Evolutionary conservation across 2,329 filamentous ascomycete genomes (phyloP), one percentile per base, ranked within the genome.

Genomic region (Exophiala spinifera): DNA sequence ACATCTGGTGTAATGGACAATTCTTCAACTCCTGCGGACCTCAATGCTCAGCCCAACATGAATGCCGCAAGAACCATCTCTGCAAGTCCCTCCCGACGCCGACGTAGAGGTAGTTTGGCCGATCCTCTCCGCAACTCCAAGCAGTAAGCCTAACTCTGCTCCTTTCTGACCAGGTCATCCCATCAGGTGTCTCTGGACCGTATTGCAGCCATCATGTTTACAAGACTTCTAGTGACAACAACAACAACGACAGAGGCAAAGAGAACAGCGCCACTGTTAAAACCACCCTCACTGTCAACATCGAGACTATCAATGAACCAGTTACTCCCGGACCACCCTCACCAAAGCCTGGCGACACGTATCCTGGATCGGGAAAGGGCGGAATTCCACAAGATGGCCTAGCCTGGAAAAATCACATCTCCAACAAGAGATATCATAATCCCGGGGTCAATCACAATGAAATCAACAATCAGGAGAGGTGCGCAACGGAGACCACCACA

Each of bases 391-490:
- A 28, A 8, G 50, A 53, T 19, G 53, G 50, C 17, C 25, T 25
- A 11, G 46, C 20, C 15, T 54, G 53, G 53, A 54, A 23, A 43
- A 4, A 56, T 33, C 47, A 54, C 40, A 45, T 53, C 7, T 50
- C 25, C 33, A 43, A 53, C 37, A 39, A 36, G 36, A 34, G 21
- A 11, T 46, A 52, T 25, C 46, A 50, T 7, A 23, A 31, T 28
- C 31, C 25, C 17, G 33, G 10, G 7, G 50, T 51, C 17, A 37
- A 56, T 28, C 53, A 55, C 23, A 25, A 28, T n/a, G 39, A 19
- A 5, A 48, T 50, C 25, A 55, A 59, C 43, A 49, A 47, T 33
- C 50, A 20, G 34, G 53, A 56, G 11, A 19, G 49, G 57, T 59
- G 57, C 53, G 57, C 50, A 47, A 21, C 15, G 44, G 14, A 13